These are phyloP conservation scores for Sphaceloma murrayae DNA, from an alignment of 2,329 filamentous ascomycete genomes.

Conservation along the genomic window DNA sequence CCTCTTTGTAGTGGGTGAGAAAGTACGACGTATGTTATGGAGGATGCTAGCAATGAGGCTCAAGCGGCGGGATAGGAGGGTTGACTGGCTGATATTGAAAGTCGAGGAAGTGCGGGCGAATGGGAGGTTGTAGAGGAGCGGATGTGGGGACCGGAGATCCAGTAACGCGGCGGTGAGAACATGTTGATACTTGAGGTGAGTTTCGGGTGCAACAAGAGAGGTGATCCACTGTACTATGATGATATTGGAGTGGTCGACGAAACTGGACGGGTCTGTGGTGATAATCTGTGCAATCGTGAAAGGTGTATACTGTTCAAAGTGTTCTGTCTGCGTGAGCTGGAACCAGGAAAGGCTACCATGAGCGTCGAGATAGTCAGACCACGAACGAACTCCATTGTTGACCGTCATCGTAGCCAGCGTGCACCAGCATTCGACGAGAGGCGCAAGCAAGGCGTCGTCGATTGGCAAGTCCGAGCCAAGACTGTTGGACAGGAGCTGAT, in stretches of 20 bases:
- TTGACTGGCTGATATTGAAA: conserved; percentile 42
- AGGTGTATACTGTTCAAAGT: conserved; percentile 37
- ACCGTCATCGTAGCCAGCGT: conserved; percentile 41
- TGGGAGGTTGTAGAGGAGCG: conserved; percentile 48
- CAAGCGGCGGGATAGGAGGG: conserved; percentile 46
- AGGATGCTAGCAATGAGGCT: conserved; percentile 47
- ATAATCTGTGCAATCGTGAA: conserved; percentile 37
- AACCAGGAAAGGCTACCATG: conserved; percentile 45
- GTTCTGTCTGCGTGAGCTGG: conserved; percentile 38
- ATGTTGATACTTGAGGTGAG: conserved; percentile 53
- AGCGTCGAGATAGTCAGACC: conserved; percentile 47
- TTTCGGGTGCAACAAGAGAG: conserved; percentile 49
- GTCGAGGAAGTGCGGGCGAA: conserved; percentile 35
- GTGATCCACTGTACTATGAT: conserved; percentile 46
- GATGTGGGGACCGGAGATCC: conserved; percentile 37
- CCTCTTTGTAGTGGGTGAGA: conserved; percentile 33
- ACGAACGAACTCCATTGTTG: conserved; percentile 36
- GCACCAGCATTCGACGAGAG: conserved; percentile 47
- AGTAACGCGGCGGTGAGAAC: conserved; percentile 46
- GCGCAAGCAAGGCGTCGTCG: conserved; percentile 45
- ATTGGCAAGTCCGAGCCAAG: conserved; percentile 50
- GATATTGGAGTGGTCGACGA: conserved; percentile 38
- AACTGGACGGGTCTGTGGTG: conserved; percentile 32
- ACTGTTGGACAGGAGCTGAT: conserved; percentile 49
- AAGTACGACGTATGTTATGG: conserved; percentile 49